Evolutionary conservation across 148 eudicot species (phyloP), one percentile per base, ranked within the genome.

Genomic region (Camellia japonica): DNA sequence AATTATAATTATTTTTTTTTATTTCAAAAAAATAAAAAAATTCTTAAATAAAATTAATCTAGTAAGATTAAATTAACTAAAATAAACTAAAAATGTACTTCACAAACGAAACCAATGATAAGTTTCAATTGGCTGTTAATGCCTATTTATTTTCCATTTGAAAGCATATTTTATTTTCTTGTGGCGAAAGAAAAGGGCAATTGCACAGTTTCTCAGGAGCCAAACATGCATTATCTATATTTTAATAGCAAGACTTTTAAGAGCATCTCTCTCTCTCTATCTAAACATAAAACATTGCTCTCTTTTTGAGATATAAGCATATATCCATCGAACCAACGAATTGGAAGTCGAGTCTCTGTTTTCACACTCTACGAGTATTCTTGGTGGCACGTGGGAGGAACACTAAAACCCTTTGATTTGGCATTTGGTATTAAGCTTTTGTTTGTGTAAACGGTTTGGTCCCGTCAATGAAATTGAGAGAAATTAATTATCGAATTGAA

Each of bases 161-260:
- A 79, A 62, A 62, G 82, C 74, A 73, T 59, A 38, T 47, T 23
- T 49, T 15, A 75, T 76, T 83, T 75, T 56, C 80, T 83, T 80
- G 73, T 67, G 78, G 73, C 58, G 76, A 82, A 85, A 73, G 84
- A 67, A 81, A 85, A 85, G 82, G 79, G 18, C 0, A n/a, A 55
- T 72, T 79, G 85, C 79, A 69, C 74, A 44, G 75, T 79, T 83
- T 60, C 81, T 78, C 63, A 78, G 68, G 76, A 60, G 75, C 55
- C 61, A n/a, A 78, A n/a, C 60, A 68, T 49, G 52, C 38, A 30
- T 30, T 30, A 30, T 30, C 38, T 1, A 30, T 76, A 20, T 63
- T 78, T 78, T 56, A 47, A 46, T 46, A 43, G 47, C 13, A 72
- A 14, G 2, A 0, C n/a, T 1, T 56, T 30, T 74, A 0, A 9